Evolutionary conservation across 176 grass and related monocot species (phyloP).

Genomic region (Panicum miliaceum): DNA sequence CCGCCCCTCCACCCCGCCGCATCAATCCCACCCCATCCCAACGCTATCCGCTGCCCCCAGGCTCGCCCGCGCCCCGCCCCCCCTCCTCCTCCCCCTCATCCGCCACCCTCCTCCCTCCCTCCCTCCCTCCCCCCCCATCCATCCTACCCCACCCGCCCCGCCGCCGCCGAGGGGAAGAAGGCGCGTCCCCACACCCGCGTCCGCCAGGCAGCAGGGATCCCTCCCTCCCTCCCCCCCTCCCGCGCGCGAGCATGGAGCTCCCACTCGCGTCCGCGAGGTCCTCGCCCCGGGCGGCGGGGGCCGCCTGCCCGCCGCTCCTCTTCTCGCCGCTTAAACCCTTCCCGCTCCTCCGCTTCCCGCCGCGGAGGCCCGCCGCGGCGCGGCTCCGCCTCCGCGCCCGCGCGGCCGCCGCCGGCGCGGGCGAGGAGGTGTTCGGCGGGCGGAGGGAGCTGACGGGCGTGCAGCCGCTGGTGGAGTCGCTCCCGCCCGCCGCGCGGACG

Average conservation of each 20-base stretch:
- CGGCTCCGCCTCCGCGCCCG: conserved; percentile 14
- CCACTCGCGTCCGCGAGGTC: conserved; percentile 41
- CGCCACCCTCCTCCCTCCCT: not conserved
- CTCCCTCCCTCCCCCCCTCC: not conserved
- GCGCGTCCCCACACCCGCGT: not conserved
- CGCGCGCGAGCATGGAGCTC: conserved; percentile 58
- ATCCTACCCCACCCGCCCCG: not conserved
- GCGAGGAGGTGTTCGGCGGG: conserved; percentile 50
- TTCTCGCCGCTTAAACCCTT: conserved; percentile 55
- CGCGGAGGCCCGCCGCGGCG: conserved; percentile 32
- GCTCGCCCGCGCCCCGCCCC: conserved; percentile 24
- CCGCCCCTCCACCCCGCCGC: conserved; percentile 10
- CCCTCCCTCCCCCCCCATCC: not conserved
- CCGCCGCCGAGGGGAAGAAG: conserved; percentile 27
- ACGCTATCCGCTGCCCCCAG: conserved; percentile 38
- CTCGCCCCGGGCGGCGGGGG: conserved; percentile 11
- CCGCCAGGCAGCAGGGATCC: conserved; percentile 11
- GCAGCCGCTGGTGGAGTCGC: conserved; percentile 62
- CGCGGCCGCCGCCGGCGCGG: conserved; percentile 7
- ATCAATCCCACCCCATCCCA: not conserved
- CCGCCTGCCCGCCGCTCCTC: conserved; percentile 42
- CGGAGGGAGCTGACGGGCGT: conserved; percentile 67
- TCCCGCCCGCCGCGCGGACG: conserved; percentile 64
- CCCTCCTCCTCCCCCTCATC: not conserved
- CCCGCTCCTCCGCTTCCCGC: conserved; percentile 47